Conservation (phyloP, 2,329 filamentous ascomycete genomes). For the Esteya vermicola region DNA sequence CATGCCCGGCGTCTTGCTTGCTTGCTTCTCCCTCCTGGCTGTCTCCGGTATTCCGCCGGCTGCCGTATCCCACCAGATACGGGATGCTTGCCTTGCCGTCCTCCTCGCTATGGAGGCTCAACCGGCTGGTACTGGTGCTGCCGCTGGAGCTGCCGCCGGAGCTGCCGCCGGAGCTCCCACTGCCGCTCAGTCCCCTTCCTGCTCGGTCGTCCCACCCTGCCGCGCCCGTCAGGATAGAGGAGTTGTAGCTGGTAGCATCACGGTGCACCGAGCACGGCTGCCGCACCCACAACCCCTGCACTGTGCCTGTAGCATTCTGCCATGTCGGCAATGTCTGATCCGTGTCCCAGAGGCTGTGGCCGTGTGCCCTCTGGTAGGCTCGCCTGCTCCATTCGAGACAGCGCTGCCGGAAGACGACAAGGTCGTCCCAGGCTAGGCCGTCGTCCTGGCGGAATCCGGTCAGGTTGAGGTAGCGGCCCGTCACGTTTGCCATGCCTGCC, state of each 20-base stretch:
- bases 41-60: not conserved
- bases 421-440: conserved; percentile 63
- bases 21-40: not conserved
- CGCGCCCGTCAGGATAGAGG: conserved; percentile 48
- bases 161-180: not conserved
- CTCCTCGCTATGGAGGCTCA: too few relatives aligned
- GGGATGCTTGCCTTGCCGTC: not conserved
- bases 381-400: conserved; percentile 47
- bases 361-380: conserved; percentile 20
- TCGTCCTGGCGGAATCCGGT: conserved; percentile 65
- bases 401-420: conserved; percentile 50
- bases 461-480: conserved; percentile 45
- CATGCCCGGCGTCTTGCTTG: not conserved
- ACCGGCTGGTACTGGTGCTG: not conserved
- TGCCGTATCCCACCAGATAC: not conserved
- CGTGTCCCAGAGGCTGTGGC: conserved; percentile 16
- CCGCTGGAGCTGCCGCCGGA: not conserved
- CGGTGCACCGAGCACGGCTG: conserved; percentile 31
- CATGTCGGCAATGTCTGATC: conserved; percentile 38
- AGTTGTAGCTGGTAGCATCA: conserved; percentile 41
- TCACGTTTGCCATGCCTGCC: too few relatives aligned
- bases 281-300: conserved; percentile 64
- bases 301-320: conserved; percentile 62
- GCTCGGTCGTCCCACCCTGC: conserved; percentile 47
- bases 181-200: too few relatives aligned